A percentile compares a stretch with the other conserved stretches of the same genome.
phyloP scores from a whole-genome alignment of 441 rosid species.

The Breynia disticha region DNA sequence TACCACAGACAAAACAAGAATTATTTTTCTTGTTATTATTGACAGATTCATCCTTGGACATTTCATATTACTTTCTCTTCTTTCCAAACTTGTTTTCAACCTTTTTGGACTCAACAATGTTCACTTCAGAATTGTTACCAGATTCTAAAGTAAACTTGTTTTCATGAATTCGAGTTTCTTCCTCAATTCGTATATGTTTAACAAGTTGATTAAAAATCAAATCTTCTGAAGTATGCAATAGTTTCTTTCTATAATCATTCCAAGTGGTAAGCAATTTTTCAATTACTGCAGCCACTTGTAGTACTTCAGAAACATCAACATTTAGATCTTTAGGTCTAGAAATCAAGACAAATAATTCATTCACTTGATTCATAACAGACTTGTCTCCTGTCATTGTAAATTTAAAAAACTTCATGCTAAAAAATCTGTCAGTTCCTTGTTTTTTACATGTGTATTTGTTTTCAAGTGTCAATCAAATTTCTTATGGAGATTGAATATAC shows the following conservation, averaged over 20 bases:
- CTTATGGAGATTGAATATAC: no score
- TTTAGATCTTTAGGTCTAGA: constrained; percentile 2
- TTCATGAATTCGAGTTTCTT: not conserved
- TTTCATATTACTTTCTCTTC: not conserved
- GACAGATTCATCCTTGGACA: not conserved
- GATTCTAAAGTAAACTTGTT: not conserved
- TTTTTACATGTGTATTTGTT: not conserved
- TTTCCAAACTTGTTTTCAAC: not conserved
- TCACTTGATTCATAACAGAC: not conserved
- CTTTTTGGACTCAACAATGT: not conserved
- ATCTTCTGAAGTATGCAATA: not conserved
- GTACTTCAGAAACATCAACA: not conserved
- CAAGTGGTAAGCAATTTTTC: constrained; percentile 8
- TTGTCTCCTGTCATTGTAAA: not conserved
- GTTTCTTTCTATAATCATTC: constrained; percentile 10
- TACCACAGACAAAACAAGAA: not conserved
- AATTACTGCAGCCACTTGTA: constrained; percentile 9
- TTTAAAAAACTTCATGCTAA: constrained; percentile 1
- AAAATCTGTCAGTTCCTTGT: not conserved
- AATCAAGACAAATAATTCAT: constrained; percentile 6
- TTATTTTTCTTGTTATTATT: not conserved
- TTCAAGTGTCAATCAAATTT: not conserved
- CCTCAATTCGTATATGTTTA: not conserved
- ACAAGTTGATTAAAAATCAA: constrained; percentile 1
- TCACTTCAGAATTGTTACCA: not conserved